Evolutionary conservation across 768 basidiomycete genomes (phyloP).

Genomic region (Termitomyces sp.): DNA sequence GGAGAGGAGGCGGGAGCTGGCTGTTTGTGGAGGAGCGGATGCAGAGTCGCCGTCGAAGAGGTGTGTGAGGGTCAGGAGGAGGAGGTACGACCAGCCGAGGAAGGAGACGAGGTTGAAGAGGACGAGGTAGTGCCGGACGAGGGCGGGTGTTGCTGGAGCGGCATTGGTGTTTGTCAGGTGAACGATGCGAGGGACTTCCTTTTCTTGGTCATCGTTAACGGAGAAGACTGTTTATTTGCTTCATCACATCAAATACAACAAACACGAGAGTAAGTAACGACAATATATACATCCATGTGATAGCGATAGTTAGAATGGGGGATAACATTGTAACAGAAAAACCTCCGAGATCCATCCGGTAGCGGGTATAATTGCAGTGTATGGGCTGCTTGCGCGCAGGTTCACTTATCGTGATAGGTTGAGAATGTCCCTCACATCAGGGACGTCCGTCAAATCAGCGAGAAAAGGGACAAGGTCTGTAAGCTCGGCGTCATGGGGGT

Average conservation of each 20-base stretch:
- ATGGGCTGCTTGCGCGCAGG: background rate
- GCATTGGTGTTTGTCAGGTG: background rate
- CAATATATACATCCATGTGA: too few relatives aligned
- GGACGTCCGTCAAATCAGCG: conserved; percentile 74
- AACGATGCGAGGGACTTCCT: background rate
- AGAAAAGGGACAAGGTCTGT: conserved; percentile 95
- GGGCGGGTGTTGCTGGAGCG: conserved; percentile 16
- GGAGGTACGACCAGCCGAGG: conserved; percentile 70
- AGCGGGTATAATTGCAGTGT: too few relatives aligned
- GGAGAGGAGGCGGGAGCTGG: conserved; percentile 30
- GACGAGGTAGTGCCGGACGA: conserved; percentile 59
- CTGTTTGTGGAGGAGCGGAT: conserved; percentile 16
- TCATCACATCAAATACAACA: background rate
- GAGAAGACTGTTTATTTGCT: background rate
- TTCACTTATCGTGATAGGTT: conserved; percentile 80
- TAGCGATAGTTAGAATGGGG: too few relatives aligned
- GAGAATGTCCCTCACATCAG: conserved; percentile 87
- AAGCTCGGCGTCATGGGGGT: conserved; percentile 95
- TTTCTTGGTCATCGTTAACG: too few relatives aligned
- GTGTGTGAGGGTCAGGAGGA: conserved; percentile 48
- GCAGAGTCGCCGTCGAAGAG: conserved; percentile 39
- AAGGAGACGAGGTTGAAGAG: conserved; percentile 75
- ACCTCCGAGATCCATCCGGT: background rate
- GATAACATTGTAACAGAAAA: too few relatives aligned
- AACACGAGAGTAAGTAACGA: too few relatives aligned